A percentile compares a stretch with the other conserved stretches of the same genome.
Conservation (phyloP, 2,329 filamentous ascomycete species). For the Emericellopsis atlantica region DNA sequence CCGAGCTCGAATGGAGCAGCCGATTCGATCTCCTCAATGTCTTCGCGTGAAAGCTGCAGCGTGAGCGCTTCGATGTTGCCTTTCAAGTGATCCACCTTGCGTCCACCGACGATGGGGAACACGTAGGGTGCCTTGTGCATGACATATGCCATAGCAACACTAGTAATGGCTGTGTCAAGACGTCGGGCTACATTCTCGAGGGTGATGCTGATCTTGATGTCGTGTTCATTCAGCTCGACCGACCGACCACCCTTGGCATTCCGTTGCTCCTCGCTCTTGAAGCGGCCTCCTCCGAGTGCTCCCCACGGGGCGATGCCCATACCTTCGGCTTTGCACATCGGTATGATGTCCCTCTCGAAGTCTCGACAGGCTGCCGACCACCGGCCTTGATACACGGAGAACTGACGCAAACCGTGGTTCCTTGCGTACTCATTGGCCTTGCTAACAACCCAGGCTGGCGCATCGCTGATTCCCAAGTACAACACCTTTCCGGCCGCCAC, state of each 20-base stretch:
- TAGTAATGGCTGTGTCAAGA: conserved; percentile 29
- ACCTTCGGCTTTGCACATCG: conserved; percentile 27
- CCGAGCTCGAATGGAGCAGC: conserved; percentile 51
- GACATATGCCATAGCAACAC: conserved; percentile 57
- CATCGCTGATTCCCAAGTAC: conserved; percentile 56
- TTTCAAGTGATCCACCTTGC: conserved; percentile 57
- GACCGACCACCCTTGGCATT: conserved; percentile 21
- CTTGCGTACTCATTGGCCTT: conserved; percentile 59
- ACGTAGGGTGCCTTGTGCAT: conserved; percentile 60
- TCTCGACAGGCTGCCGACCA: conserved; percentile 26
- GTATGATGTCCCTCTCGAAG: conserved; percentile 29
- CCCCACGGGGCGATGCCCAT: conserved; percentile 50
- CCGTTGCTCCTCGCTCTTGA: conserved; percentile 25
- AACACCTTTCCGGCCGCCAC: conserved; percentile 47
- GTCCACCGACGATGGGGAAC: conserved; percentile 60
- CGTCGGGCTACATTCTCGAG: conserved; percentile 35
- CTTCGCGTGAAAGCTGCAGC: conserved; percentile 43
- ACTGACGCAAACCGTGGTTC: conserved; percentile 55
- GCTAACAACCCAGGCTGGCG: conserved; percentile 56
- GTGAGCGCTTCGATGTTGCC: conserved; percentile 57
- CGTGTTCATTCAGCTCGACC: conserved; percentile 31
- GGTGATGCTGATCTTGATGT: conserved; percentile 33
- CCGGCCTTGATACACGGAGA: conserved; percentile 36
- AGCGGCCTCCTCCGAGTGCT: conserved; percentile 35
- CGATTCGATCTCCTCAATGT: conserved; percentile 54